Percentiles rank a stretch among this genome's conserved stretches.
These are phyloP conservation scores for Pterulicium gracile DNA, from an alignment of 1,284 basidiomycete genomes.

Conservation along the genomic window DNA sequence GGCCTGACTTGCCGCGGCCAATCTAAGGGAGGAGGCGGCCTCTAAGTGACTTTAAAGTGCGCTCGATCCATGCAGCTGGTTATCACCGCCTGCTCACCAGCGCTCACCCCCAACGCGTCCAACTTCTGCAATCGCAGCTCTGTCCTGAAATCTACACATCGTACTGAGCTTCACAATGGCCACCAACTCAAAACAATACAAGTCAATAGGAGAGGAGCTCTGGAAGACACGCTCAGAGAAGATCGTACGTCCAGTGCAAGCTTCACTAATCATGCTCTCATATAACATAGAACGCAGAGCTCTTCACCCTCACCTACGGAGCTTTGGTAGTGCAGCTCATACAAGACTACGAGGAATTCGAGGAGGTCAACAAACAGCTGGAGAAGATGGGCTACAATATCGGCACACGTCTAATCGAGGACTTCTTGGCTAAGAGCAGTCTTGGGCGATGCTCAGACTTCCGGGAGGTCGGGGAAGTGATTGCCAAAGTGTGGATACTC, in stretches of 20 bases:
- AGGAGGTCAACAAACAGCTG: conserved; percentile 77
- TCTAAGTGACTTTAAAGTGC: too few species aligned
- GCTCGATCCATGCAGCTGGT: too few species aligned
- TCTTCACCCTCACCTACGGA: conserved; percentile 96
- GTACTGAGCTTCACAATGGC: too few species aligned
- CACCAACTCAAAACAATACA: conserved; percentile 70
- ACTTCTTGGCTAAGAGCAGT: conserved; percentile 88
- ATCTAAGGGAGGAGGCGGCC: too few species aligned
- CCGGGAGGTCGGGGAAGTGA: conserved; percentile 86
- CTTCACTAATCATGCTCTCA: conserved; percentile 3
- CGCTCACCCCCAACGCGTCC: too few species aligned
- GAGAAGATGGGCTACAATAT: conserved; percentile 98
- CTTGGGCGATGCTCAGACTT: conserved; percentile 86
- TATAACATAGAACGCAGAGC: conserved; percentile 77
- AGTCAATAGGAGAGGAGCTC: conserved; percentile 78
- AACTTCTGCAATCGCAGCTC: too few species aligned
- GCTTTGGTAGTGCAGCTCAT: conserved; percentile 97
- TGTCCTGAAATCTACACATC: too few species aligned
- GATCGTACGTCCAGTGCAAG: conserved; percentile 46
- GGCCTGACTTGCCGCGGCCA: too few species aligned
- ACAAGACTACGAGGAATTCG: conserved; percentile 98
- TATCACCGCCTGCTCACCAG: too few species aligned
- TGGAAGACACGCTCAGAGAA: conserved; percentile 89
- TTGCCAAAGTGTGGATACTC: conserved; percentile 61
- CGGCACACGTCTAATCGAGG: conserved; percentile 92